Base-by-base conservation (phyloP, 768 basidiomycete genomes). In the Suillus hirtellus region DNA sequence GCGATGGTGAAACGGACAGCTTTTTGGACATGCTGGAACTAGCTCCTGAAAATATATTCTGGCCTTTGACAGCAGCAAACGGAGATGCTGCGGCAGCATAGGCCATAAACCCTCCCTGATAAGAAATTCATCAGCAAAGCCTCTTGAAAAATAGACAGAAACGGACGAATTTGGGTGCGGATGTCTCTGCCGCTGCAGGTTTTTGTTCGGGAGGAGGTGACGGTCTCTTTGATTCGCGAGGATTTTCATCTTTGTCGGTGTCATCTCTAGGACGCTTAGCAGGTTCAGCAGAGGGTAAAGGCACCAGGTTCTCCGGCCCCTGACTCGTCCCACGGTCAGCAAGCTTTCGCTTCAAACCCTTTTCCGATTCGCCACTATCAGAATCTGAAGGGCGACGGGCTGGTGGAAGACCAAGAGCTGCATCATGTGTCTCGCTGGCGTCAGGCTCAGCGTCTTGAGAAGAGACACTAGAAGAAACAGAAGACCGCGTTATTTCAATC, bases 51-150 rank as follows among this genome's bases (percentile, higher is more conserved):
- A 84, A 81, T 34, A 82, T 66, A 70, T 84, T 89, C 64, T 87
- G 83, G 54, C 89, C 91, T 67, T 88, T 90, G 70, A 90, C 86
- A 54, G 83, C 75, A 15, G 89, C 86, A 69, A 93, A 93, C 5
- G 91, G 90, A 2, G 91, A 92, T 61, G 79, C 82, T 12, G 84
- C 78, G 2, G 89, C 88, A 14, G 91, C 90, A 68, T 92, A 93
- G 2, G 90, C 88, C 83, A 88, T 87, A 73, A 93, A 93, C 31
- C 91, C 91, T 60, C 84, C 78, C 89, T 89, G 59, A 42, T 52
- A 59, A 53, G 47, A 46, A 50, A 59, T 64, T 61, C 58, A 67
- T 63, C 11, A 49, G 44, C 19, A 15, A 60, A 71, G 63, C 44
- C 24, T 9, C 66, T 58, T 58, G 61, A 56, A 65, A 55, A 63